Base-by-base conservation (phyloP, 2,329 filamentous ascomycete species). In the Sarocladium kiliense region DNA sequence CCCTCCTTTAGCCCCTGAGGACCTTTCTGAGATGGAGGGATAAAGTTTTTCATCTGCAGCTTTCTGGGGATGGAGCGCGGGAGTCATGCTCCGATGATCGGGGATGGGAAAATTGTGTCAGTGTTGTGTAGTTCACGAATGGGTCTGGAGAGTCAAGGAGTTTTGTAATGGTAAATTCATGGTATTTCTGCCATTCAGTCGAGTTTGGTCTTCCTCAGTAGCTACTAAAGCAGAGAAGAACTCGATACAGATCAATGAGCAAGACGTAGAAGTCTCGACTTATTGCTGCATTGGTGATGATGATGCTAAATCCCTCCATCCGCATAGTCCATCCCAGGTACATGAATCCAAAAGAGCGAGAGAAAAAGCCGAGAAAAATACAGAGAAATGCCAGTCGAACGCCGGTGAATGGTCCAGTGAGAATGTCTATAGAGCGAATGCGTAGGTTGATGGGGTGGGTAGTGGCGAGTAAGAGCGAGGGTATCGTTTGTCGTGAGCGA, bases 101-200 rank as follows among this genome's bases (percentile, higher is more conserved):
- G 41, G 25, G 32, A 25, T 34, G 19, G 30, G 14, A 50, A 18
- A 25, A 39, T 6, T 39, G 7, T 39, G 9, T 5, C 5, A 10
- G 36, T 9, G 36, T 39, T 16, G 14, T 34, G 30, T 34, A 14
- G 14, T 34, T 7, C 7, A 34, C 14, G 30, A 34, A 39, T 32
- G 30, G 36, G 12, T 16, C n/a, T 39, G 36, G 36, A 9, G 9
- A 34, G 9, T 9, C 30, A 34, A 7, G 14, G 30, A 34, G 30
- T 16, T 39, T 16, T 10, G 18, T 10, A 9, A 39, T 39, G 16
- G 36, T n/a, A n/a, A n/a, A n/a, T 39, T 68, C 67, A 67, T 69
- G 66, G 65, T 69, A 68, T 69, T 69, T 58, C 65, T 69, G 66
- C 66, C 66, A 68, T 69, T 69, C 66, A 69, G 66, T 67, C 56